Evolutionary conservation across 139 green algal species (phyloP).

Genomic region (Picochlorum sp.): DNA sequence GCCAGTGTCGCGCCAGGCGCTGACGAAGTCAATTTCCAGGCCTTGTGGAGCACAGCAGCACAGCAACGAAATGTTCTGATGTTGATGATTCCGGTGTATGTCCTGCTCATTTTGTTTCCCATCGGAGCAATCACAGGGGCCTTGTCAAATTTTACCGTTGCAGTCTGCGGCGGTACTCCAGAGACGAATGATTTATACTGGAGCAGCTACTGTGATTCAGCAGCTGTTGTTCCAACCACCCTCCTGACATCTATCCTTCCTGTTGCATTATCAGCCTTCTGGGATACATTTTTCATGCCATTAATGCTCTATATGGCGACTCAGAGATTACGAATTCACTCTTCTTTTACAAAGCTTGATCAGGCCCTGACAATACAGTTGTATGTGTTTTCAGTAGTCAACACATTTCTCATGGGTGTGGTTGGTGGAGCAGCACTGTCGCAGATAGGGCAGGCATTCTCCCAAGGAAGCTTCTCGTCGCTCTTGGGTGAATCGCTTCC

Average conservation of each 20-base stretch:
- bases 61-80: not conserved
- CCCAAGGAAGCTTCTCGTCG: not conserved
- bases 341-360: not conserved
- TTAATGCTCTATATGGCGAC: not conserved
- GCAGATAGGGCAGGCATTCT: not conserved
- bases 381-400: not conserved
- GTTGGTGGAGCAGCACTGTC: not conserved
- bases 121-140: constrained; percentile 6
- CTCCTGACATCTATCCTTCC: not conserved
- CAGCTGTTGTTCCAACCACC: not conserved
- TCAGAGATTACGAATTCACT: not conserved
- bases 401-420: constrained; percentile 1
- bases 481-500: constrained; percentile 1
- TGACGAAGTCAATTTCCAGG: constrained; percentile 1
- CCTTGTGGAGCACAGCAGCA: not conserved
- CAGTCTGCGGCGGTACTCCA: not conserved
- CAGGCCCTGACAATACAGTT: not conserved
- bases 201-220: not conserved
- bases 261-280: constrained; percentile 5
- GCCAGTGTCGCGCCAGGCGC: not conserved
- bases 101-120: constrained; percentile 4
- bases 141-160: constrained; percentile 5
- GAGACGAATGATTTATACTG: not conserved
- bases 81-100: not conserved
- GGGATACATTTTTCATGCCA: constrained; percentile 9